Percentiles rank a stretch among this genome's conserved stretches.
phyloP scores from a whole-genome alignment of 1,284 basidiomycete species.

The Apiotrichum veenhuisii region DNA sequence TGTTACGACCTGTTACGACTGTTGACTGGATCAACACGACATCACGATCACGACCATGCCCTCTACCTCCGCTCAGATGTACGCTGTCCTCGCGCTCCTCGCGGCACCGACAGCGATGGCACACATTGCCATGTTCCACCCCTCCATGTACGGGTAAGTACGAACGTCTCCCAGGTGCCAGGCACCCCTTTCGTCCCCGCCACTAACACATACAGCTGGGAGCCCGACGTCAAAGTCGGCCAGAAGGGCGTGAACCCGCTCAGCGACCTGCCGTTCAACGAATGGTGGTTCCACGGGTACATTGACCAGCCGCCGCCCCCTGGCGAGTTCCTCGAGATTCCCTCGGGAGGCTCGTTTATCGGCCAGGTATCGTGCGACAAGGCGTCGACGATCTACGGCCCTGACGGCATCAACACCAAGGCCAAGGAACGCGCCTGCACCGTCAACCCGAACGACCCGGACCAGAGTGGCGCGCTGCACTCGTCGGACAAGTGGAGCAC shows the following conservation, averaged over 20 bases:
- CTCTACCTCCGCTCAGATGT: background rate
- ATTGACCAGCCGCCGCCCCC: conserved; percentile 36
- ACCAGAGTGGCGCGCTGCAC: conserved; percentile 1
- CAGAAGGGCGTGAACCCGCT: conserved; percentile 54
- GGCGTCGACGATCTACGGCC: conserved; percentile 25
- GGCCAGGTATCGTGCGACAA: conserved; percentile 42
- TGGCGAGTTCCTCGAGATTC: conserved; percentile 39
- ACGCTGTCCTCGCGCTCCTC: background rate
- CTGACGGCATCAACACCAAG: background rate
- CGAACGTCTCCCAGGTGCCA: too few relatives aligned
- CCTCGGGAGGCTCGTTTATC: conserved; percentile 36
- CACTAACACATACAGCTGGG: conserved; percentile 21
- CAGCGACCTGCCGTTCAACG: conserved; percentile 55
- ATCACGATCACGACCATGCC: background rate
- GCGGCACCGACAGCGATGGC: conserved; percentile 16
- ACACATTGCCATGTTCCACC: conserved; percentile 43
- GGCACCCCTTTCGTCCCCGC: too few relatives aligned
- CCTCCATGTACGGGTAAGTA: conserved; percentile 42
- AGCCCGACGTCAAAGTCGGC: conserved; percentile 53
- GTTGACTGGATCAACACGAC: background rate
- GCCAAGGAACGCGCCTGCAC: background rate
- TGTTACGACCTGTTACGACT: too few relatives aligned
- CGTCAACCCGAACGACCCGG: background rate
- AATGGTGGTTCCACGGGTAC: conserved; percentile 64
- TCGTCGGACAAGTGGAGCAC: background rate